Conservation (phyloP, 352 stramenopile genomes). For the Phytophthora melonis region DNA sequence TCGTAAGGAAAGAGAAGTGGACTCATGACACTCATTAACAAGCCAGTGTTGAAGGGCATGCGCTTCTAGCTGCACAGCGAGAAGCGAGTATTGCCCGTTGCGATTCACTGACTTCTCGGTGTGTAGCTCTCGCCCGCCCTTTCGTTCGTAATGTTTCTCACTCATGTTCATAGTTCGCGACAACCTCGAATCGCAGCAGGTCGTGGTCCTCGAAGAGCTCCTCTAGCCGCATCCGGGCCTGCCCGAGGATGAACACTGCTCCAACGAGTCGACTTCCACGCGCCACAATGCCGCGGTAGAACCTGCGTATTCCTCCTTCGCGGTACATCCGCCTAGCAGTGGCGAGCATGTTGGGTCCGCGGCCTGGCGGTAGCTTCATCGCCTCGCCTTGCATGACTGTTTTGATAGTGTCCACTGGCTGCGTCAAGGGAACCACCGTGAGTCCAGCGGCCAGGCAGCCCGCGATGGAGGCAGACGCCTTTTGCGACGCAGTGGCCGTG, state of each 20-base stretch:
- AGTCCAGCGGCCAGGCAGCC: conserved; percentile 75
- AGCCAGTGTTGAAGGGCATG: conserved; percentile 15
- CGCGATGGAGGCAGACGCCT: conserved; percentile 62
- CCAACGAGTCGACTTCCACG: conserved; percentile 75
- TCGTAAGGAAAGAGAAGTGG: conserved; percentile 5
- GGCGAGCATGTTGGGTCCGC: conserved; percentile 43
- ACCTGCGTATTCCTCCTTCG: conserved; percentile 56
- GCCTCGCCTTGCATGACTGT: conserved; percentile 88
- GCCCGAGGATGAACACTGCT: conserved; percentile 85
- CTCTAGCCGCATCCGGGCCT: conserved; percentile 72
- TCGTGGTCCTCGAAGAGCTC: conserved; percentile 71
- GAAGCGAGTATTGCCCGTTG: conserved; percentile 8
- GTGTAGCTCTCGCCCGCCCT: neutral
- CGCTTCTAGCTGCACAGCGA: conserved; percentile 5
- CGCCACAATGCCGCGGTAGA: conserved; percentile 79
- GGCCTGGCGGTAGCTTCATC: conserved; percentile 47
- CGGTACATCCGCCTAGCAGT: conserved; percentile 54
- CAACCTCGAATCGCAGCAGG: conserved; percentile 42
- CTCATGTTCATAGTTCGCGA: conserved; percentile 19
- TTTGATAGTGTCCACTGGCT: conserved; percentile 86
- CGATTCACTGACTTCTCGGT: conserved; percentile 3
- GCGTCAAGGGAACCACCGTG: conserved; percentile 74
- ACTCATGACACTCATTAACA: conserved; percentile 19
- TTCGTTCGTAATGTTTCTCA: conserved; percentile 24
- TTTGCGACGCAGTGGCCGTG: conserved; percentile 62